These are phyloP conservation scores for Kitagawia praeruptora DNA, from an alignment of 129 eudicot species.

Conservation along the genomic window DNA sequence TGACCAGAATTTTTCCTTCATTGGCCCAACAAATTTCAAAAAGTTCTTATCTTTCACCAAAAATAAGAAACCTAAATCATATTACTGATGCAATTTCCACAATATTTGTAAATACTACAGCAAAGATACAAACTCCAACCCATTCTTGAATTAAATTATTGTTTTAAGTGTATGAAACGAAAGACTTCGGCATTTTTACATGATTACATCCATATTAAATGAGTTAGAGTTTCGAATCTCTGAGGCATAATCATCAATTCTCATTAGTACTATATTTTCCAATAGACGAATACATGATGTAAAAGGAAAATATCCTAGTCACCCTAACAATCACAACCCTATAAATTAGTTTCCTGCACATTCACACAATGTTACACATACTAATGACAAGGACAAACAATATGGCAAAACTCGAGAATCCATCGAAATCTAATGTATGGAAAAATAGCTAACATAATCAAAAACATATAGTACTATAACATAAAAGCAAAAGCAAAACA, in stretches of 20 bases:
- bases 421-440: not conserved
- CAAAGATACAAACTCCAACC: not conserved
- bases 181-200: not conserved
- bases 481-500: not conserved
- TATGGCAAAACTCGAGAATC: not conserved
- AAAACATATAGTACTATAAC: not conserved
- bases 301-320: not conserved
- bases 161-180: too few relatives aligned
- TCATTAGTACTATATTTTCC: not conserved
- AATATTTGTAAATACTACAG: not conserved
- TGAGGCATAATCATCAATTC: not conserved
- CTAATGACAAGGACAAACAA: not conserved
- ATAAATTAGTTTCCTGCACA: not conserved
- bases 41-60: not conserved
- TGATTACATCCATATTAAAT: not conserved
- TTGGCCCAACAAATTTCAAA: not conserved
- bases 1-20: conserved; percentile 73
- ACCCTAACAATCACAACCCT: not conserved
- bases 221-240: not conserved
- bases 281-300: not conserved
- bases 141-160: not conserved
- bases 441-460: not conserved
- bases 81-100: not conserved
- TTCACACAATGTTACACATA: not conserved
- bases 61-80: not conserved